Evolutionary conservation across 805 yeast species (phyloP), one percentile per base, ranked within the genome.

Genomic region (Starmerella potacharoeniae): DNA sequence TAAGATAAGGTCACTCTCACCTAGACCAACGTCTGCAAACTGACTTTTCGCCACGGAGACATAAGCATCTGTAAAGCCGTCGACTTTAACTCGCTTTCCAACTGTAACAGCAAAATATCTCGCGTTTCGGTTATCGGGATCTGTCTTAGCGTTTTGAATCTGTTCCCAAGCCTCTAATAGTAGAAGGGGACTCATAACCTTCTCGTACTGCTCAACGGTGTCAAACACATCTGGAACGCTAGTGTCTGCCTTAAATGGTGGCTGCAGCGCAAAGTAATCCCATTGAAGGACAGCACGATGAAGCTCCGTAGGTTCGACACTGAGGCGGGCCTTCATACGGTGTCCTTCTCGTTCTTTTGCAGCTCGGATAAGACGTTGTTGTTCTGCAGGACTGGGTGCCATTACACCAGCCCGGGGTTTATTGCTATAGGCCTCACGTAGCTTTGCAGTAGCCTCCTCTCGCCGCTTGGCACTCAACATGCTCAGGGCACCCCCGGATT

Each of bases 131-230:
- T 42, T 43, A 2, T 33, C 41, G 0, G 51, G 40, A 16, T 85
- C 79, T 50, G 79, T 80, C 58, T 84, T 81, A 0, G 93, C 81
- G 5, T 86, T 76, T 60, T 81, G 83, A 31, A 93, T 78, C 0
- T 87, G 84, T 64, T 90, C 95, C 97, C 97, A 95, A 59, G 95
- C 86, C 70, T 93, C 99, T 42, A 91, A 70, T 66, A 90, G 70
- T 45, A 93, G 71, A 44, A 93, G 73, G 0, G 98, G 98, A 60
- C 83, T 86, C 68, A 87, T 84, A 1, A 78, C 75, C 37, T 73
- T 72, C 49, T 77, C 78, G 64, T 95, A 93, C 3, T 84, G 88
- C n/a, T 71, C 72, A 5, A 81, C 80, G 51, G 77, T 71, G 0
- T 63, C 55, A 64, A 86, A 93, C 1, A 69, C 63, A 60, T 81